These are phyloP conservation scores for Neonothopanus nambi DNA, from an alignment of 1,284 basidiomycete species.

Conservation along the genomic window DNA sequence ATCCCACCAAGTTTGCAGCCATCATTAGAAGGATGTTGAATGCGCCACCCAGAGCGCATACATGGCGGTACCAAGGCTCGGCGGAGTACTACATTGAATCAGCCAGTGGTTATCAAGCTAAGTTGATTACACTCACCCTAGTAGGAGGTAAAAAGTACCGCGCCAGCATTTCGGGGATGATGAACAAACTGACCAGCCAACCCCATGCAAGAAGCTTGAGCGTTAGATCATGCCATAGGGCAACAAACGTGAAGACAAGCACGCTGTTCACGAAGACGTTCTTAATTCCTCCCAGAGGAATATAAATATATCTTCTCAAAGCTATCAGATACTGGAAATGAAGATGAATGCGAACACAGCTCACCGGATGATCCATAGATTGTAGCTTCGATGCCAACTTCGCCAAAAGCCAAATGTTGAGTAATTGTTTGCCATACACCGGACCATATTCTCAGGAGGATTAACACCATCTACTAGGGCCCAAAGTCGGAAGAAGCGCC, in stretches of 20 bases:
- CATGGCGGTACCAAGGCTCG: conserved; percentile 82
- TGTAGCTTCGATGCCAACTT: conserved; percentile 95
- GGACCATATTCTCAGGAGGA: conserved; percentile 97
- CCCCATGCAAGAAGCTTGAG: conserved; percentile 93
- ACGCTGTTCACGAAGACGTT: conserved; percentile 69
- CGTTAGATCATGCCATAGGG: conserved; percentile 88
- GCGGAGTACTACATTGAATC: conserved; percentile 57
- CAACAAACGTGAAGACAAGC: conserved; percentile 84
- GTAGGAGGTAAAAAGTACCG: conserved; percentile 58
- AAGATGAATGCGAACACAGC: conserved; percentile 13
- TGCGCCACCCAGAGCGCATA: conserved; percentile 83
- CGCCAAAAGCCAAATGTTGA: conserved; percentile 94
- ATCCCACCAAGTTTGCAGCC: conserved; percentile 92
- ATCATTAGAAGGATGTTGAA: conserved; percentile 91
- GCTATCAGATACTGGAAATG: neutral
- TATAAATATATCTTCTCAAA: conserved; percentile 81
- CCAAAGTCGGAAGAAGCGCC: conserved; percentile 98
- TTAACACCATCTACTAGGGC: conserved; percentile 88
- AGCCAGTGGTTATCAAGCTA: conserved; percentile 3
- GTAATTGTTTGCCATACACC: conserved; percentile 99
- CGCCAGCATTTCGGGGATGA: conserved; percentile 83
- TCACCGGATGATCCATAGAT: conserved; percentile 92
- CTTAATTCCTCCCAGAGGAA: conserved; percentile 85
- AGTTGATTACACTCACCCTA: conserved; percentile 51
- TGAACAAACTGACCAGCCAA: conserved; percentile 92